These are phyloP conservation scores for Kwoniella mangroviensis DNA, from an alignment of 768 basidiomycete species.

Conservation along the genomic window DNA sequence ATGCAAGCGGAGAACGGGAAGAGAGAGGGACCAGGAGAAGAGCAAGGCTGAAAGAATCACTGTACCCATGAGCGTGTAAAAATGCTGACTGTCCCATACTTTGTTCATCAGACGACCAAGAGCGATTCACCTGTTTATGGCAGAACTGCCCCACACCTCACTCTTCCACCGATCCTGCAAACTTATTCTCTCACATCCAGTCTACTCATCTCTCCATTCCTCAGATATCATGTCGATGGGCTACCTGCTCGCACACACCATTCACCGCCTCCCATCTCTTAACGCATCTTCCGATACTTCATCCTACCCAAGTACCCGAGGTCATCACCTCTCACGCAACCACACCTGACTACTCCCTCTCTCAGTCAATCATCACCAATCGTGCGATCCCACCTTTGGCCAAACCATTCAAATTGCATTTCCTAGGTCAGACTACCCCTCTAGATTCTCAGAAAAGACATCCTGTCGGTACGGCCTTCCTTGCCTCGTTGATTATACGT, in stretches of 20 bases:
- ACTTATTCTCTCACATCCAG: constrained; percentile 59
- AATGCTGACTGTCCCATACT: constrained; percentile 61
- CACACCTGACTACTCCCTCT: constrained; percentile 19
- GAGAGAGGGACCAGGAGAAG: too few relatives aligned
- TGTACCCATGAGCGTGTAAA: not conserved
- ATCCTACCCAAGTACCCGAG: constrained; percentile 50
- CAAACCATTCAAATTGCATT: constrained; percentile 64
- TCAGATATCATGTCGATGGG: constrained; percentile 58
- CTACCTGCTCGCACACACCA: constrained; percentile 48
- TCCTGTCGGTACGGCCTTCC: constrained; percentile 64
- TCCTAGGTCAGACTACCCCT: constrained; percentile 53
- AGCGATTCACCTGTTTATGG: constrained; percentile 78
- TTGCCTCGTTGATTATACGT: constrained; percentile 79
- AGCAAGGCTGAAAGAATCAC: too few relatives aligned
- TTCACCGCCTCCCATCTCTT: constrained; percentile 65
- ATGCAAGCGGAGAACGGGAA: too few relatives aligned
- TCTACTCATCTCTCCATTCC: constrained; percentile 64
- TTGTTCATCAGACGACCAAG: constrained; percentile 64
- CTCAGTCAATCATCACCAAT: constrained; percentile 61
- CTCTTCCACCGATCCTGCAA: constrained; percentile 17
- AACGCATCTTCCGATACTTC: constrained; percentile 67
- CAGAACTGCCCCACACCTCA: constrained; percentile 57
- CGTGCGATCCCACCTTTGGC: constrained; percentile 76
- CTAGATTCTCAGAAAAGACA: constrained; percentile 71
- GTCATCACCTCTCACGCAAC: constrained; percentile 35